Evolutionary conservation across 257 asterid genomes (phyloP).

Genomic region (Ajuga chamaepitys): DNA sequence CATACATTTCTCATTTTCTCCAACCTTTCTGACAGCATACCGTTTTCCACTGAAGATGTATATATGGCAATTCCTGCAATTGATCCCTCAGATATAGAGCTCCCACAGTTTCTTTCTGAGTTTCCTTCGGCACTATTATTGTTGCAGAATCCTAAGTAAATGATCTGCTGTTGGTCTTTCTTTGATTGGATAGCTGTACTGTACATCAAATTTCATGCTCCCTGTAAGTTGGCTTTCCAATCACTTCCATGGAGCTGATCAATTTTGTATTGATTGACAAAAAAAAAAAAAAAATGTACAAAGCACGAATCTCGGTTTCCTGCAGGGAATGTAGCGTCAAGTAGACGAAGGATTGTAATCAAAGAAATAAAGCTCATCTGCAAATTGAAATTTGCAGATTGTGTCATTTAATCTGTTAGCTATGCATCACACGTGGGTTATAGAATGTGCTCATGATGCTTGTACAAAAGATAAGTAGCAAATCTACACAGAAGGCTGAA

Average conservation of each 20-base stretch:
- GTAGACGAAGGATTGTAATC: constrained; percentile 1
- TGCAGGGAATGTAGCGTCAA: not conserved
- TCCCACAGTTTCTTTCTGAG: constrained; percentile 66
- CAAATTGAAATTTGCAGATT: constrained; percentile 17
- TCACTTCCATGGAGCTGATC: not conserved
- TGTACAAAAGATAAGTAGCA: constrained; percentile 38
- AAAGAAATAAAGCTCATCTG: constrained; percentile 8
- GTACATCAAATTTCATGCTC: not conserved
- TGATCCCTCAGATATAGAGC: constrained; percentile 69
- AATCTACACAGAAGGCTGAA: constrained; percentile 27
- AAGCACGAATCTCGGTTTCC: not conserved
- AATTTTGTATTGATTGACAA: not conserved
- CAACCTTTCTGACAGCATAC: constrained; percentile 55
- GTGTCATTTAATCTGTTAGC: constrained; percentile 1
- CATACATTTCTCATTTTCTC: not conserved
- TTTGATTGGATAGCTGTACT: not conserved
- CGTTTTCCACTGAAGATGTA: constrained; percentile 94
- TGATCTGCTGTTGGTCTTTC: not conserved
- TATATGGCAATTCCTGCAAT: constrained; percentile 91
- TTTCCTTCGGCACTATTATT: constrained; percentile 60
- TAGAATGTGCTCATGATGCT: constrained; percentile 20
- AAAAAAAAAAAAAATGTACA: not conserved
- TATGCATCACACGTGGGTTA: constrained; percentile 33
- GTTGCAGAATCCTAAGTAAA: constrained; percentile 43
- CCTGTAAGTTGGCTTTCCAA: not conserved